These are phyloP conservation scores for Chrysoporthe austroafricana DNA, from an alignment of 2,329 filamentous ascomycete genomes.

Conservation along the genomic window DNA sequence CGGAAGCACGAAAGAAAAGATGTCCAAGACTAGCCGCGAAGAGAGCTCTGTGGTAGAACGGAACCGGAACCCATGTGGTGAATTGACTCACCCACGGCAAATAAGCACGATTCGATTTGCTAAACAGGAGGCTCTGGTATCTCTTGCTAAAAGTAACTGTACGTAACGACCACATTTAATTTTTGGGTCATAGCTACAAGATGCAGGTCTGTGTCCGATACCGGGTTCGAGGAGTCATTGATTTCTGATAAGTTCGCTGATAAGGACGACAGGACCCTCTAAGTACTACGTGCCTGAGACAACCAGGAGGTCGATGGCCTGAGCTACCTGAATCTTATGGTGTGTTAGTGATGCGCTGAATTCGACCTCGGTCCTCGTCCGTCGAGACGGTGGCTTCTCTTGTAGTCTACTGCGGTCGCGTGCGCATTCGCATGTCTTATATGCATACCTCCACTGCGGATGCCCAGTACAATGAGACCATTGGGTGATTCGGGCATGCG, in stretches of 20 bases:
- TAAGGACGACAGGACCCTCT: not conserved
- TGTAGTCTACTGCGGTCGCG: not conserved
- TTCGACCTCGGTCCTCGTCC: not conserved
- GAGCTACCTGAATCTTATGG: not conserved
- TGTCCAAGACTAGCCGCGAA: constrained; percentile 3
- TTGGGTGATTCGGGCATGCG: not conserved
- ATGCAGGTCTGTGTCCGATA: constrained; percentile 20
- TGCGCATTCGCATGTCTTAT: not conserved
- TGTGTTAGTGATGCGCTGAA: not conserved
- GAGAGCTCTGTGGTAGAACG: not conserved
- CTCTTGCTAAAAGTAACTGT: constrained; percentile 9
- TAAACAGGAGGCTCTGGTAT: constrained; percentile 10
- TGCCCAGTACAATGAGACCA: not conserved
- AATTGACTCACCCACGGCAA: constrained; percentile 7
- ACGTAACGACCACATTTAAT: constrained; percentile 27
- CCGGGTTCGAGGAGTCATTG: constrained; percentile 25
- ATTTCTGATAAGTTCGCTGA: constrained; percentile 2
- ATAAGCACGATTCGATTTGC: constrained; percentile 27
- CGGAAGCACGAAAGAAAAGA: constrained; percentile 16
- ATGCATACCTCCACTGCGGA: not conserved
- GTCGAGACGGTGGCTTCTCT: not conserved
- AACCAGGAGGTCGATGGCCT: not conserved
- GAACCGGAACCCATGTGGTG: not conserved
- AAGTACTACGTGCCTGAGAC: constrained; percentile 5
- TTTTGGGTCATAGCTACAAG: constrained; percentile 20